Conservation (phyloP, 805 yeast species). For the Yamadazyma insecticola region DNA sequence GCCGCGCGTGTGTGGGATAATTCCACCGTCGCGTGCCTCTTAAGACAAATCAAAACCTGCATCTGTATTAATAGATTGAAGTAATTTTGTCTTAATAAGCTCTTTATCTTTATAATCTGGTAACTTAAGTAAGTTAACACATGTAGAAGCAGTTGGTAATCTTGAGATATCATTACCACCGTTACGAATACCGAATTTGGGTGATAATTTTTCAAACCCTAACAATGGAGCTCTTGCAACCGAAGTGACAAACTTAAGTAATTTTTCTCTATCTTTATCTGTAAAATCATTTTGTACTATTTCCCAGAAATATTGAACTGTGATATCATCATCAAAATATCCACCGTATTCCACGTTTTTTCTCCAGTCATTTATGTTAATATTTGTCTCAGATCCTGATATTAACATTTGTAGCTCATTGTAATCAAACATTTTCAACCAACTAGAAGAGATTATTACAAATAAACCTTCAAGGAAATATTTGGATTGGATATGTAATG, state of each 20-base stretch:
- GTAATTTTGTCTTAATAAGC: conserved; percentile 54
- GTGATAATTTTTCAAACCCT: conserved; percentile 73
- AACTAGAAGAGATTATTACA: conserved; percentile 60
- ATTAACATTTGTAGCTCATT: conserved; percentile 79
- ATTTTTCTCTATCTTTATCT: conserved; percentile 54
- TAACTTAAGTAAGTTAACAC: conserved; percentile 79
- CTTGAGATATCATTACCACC: conserved; percentile 53
- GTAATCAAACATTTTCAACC: conserved; percentile 86
- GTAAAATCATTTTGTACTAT: conserved; percentile 67
- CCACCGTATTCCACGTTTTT: conserved; percentile 65
- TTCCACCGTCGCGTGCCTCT: too few relatives aligned
- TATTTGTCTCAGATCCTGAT: conserved; percentile 68
- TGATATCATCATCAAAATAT: conserved; percentile 47
- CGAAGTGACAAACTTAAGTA: conserved; percentile 87
- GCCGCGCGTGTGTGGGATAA: too few relatives aligned
- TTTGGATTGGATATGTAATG: conserved; percentile 53
- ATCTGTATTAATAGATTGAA: conserved; percentile 74
- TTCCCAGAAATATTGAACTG: conserved; percentile 68
- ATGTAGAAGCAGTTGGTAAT: conserved; percentile 90
- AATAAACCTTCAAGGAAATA: conserved; percentile 68
- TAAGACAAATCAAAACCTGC: conserved; percentile 84
- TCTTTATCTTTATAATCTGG: conserved; percentile 74
- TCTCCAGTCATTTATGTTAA: conserved; percentile 68
- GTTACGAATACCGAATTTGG: conserved; percentile 75
- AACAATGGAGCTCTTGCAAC: conserved; percentile 87